Evolutionary conservation across 2,329 filamentous ascomycete genomes (phyloP).

Genomic region (Colletotrichum scovillei): DNA sequence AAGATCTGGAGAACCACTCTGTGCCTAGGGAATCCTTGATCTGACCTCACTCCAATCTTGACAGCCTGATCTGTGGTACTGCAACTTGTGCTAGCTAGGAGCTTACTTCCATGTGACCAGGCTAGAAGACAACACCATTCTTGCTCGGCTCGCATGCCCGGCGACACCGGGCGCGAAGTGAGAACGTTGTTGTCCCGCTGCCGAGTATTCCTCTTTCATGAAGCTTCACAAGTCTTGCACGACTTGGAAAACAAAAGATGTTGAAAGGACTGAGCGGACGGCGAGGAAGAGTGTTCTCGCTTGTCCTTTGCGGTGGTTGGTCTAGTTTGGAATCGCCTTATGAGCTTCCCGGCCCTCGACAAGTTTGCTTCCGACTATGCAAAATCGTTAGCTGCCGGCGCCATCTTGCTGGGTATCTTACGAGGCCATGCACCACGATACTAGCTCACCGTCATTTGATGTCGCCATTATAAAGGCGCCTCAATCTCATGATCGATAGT

Average conservation of each 20-base stretch:
- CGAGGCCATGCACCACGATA: neutral
- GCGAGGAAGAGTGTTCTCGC: no score
- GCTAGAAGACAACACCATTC: neutral
- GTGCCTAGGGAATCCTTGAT: neutral
- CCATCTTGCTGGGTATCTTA: neutral
- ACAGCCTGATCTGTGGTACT: neutral
- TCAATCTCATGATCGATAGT: neutral
- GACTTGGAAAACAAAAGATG: neutral
- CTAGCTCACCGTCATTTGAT: neutral
- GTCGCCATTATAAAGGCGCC: neutral
- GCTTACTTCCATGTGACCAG: neutral
- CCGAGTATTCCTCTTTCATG: neutral
- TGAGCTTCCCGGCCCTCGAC: neutral
- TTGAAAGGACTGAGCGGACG: neutral
- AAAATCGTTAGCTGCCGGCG: neutral
- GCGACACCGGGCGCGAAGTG: neutral
- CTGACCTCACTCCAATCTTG: neutral
- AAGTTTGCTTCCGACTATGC: neutral
- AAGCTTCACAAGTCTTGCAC: neutral
- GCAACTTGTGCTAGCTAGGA: neutral
- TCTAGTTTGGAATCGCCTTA: neutral
- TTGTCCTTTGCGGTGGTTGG: neutral
- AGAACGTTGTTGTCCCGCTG: neutral
- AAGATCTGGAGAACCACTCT: neutral
- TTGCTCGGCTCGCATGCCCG: neutral